Conservation (phyloP, 208 protist genomes). For the Leishmania tropica region DNA sequence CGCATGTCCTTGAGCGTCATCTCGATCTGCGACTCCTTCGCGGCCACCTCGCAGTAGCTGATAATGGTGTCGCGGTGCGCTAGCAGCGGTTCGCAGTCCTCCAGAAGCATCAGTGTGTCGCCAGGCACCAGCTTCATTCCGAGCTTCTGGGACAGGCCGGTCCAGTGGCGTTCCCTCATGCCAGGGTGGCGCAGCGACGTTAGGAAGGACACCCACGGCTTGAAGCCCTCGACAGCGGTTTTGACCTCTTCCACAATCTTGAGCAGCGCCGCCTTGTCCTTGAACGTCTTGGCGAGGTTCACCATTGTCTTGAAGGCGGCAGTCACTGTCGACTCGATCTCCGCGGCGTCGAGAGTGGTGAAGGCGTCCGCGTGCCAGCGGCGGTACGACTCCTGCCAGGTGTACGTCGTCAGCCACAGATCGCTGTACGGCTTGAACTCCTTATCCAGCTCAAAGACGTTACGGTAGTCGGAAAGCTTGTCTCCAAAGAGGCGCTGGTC, state of each 20-base stretch:
- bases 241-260: slow-evolving; percentile 92
- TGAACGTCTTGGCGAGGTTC: slow-evolving; percentile 92
- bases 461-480: slow-evolving; percentile 95
- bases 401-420: slow-evolving; percentile 95
- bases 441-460: slow-evolving; percentile 94
- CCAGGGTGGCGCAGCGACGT: slow-evolving; percentile 95
- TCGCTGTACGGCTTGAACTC: slow-evolving; percentile 97
- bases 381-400: slow-evolving; percentile 94
- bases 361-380: slow-evolving; percentile 95
- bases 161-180: slow-evolving; percentile 97
- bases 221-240: slow-evolving; percentile 93
- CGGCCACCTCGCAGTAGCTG: slow-evolving; percentile 95
- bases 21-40: slow-evolving; percentile 97
- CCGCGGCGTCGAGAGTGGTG: slow-evolving; percentile 92
- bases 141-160: slow-evolving; percentile 89
- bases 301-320: slow-evolving; percentile 91
- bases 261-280: slow-evolving; percentile 89
- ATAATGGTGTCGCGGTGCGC: slow-evolving; percentile 88
- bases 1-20: slow-evolving; percentile 96
- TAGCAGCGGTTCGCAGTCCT: slow-evolving; percentile 87
- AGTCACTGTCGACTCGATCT: slow-evolving; percentile 91
- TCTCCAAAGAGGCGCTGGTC: slow-evolving; percentile 96
- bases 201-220: slow-evolving; percentile 95
- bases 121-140: slow-evolving; percentile 88
- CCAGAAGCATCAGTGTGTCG: slow-evolving; percentile 85